Conservation (phyloP, 495 filamentous ascomycete species). For the Podospora didyma region DNA sequence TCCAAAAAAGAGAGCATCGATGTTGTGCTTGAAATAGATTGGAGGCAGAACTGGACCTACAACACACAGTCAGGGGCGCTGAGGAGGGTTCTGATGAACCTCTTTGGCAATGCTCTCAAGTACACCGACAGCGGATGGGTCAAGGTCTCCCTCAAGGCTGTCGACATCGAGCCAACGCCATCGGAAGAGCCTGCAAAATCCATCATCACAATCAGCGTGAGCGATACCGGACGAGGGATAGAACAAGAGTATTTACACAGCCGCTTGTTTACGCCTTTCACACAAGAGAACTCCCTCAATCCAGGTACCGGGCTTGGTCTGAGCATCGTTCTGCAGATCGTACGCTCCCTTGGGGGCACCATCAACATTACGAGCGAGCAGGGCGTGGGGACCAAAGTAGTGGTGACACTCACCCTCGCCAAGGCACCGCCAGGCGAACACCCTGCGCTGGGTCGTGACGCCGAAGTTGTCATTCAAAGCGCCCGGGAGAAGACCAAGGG, state of each 20-base stretch:
- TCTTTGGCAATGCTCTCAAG: slow-evolving; percentile 80
- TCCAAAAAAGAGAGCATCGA: slow-evolving; percentile 31
- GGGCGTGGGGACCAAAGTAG: slow-evolving; percentile 10
- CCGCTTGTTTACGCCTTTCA: slow-evolving; percentile 65
- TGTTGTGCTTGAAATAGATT: slow-evolving; percentile 59
- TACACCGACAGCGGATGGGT: slow-evolving; percentile 68
- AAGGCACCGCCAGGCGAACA: background rate
- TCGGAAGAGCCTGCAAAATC: slow-evolving; percentile 2
- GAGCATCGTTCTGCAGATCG: slow-evolving; percentile 64
- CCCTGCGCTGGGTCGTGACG: background rate
- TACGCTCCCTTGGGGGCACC: slow-evolving; percentile 53
- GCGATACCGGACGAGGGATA: slow-evolving; percentile 69
- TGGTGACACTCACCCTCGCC: background rate
- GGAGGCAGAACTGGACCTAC: slow-evolving; percentile 54
- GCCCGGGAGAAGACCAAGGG: background rate
- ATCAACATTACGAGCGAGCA: slow-evolving; percentile 46
- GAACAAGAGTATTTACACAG: slow-evolving; percentile 62
- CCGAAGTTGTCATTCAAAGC: background rate
- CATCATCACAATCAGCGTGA: slow-evolving; percentile 36
- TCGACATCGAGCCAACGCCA: background rate
- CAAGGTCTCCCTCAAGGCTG: slow-evolving; percentile 51
- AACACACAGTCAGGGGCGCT: slow-evolving; percentile 66
- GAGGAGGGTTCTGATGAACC: slow-evolving; percentile 72
- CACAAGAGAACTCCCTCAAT: slow-evolving; percentile 62
- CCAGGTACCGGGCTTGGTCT: slow-evolving; percentile 68